Evolutionary conservation across 768 basidiomycete genomes (phyloP).

Genomic region (Mycena crocata): DNA sequence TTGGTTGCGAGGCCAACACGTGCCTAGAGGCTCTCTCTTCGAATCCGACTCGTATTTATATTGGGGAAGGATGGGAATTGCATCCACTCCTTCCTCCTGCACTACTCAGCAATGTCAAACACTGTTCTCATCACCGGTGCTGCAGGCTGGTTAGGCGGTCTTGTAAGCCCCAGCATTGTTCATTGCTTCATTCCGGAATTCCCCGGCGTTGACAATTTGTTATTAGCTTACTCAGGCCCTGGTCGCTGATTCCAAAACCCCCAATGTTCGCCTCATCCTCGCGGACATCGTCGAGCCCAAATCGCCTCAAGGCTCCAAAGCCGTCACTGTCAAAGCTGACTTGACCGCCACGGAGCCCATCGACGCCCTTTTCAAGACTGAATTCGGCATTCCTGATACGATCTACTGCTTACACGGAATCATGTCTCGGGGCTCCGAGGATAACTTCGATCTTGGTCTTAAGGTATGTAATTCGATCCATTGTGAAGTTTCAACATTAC

Average conservation of each 20-base stretch:
- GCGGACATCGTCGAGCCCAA: constrained; percentile 60
- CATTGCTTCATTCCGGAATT: neutral
- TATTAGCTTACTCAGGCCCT: constrained; percentile 51
- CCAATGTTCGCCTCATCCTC: constrained; percentile 60
- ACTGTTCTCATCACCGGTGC: constrained; percentile 60
- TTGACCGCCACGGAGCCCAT: constrained; percentile 51
- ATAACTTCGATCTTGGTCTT: constrained; percentile 67
- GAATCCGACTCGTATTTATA: neutral
- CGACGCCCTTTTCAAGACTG: constrained; percentile 52
- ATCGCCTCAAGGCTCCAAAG: constrained; percentile 43
- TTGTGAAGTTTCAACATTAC: neutral
- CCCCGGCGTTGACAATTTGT: neutral
- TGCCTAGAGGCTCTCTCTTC: neutral
- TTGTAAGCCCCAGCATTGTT: too few relatives aligned
- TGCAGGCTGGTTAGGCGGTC: constrained; percentile 47
- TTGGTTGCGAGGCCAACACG: too few relatives aligned
- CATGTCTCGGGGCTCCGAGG: constrained; percentile 73
- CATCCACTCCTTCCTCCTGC: neutral
- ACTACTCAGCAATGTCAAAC: constrained; percentile 40
- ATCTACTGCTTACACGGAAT: constrained; percentile 67
- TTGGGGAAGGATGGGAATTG: neutral
- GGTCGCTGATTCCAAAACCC: constrained; percentile 44
- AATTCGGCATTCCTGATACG: constrained; percentile 54
- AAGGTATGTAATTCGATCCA: constrained; percentile 43
- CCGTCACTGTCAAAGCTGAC: constrained; percentile 52